Conservation (phyloP, 2,329 filamentous ascomycete species). For the Stemphylium beticola region DNA sequence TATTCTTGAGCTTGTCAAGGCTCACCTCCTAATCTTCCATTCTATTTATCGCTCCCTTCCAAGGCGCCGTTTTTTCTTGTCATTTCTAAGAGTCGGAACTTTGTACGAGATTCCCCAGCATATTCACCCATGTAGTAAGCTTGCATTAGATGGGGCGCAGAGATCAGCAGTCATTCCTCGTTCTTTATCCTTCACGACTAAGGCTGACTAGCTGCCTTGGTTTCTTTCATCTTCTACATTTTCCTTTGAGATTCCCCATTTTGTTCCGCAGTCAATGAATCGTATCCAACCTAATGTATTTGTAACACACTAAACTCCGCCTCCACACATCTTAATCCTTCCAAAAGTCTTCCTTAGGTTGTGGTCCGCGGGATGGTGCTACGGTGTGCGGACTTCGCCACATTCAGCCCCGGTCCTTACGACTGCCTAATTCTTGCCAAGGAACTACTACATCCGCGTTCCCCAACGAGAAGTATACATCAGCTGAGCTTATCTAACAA, state of each 20-base stretch:
- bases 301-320: constrained; percentile 5
- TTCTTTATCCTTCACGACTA: not conserved
- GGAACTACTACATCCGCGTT: constrained; percentile 10
- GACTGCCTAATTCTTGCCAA: constrained; percentile 16
- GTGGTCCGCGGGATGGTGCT: too few species aligned
- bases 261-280: not conserved
- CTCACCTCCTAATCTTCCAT: constrained; percentile 8
- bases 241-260: constrained; percentile 12
- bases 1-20: not conserved
- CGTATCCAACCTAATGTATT: constrained; percentile 12
- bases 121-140: constrained; percentile 1
- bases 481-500: constrained; percentile 18
- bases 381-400: constrained; percentile 18
- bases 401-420: constrained; percentile 13
- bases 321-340: not conserved
- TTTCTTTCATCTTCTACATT: not conserved
- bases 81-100: not conserved
- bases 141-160: constrained; percentile 11
- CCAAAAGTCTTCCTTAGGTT: too few species aligned
- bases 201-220: constrained; percentile 2
- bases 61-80: not conserved
- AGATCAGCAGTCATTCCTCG: not conserved
- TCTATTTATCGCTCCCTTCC: constrained; percentile 1
- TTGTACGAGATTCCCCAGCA: not conserved
- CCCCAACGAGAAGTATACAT: constrained; percentile 18